A percentile compares a stretch with the other conserved stretches of the same genome.
Conservation (phyloP, 2,329 filamentous ascomycete genomes). For the Diaporthe batatas region DNA sequence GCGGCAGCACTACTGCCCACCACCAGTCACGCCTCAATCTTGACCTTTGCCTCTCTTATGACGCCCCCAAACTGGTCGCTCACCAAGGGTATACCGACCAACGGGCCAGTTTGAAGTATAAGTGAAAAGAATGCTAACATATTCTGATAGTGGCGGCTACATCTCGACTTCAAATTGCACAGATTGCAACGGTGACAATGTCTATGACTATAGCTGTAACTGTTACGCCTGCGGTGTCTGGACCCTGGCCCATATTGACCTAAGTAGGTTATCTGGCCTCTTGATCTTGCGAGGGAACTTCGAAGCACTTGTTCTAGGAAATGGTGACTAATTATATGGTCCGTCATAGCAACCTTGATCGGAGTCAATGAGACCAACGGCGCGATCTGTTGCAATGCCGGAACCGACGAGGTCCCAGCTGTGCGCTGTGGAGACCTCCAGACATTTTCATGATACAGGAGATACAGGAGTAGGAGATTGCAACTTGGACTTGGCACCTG, state of each 20-base stretch:
- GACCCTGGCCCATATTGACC: conserved; percentile 6
- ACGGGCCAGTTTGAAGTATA: neutral
- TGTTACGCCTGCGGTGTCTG: conserved; percentile 9
- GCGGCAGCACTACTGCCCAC: conserved; percentile 13
- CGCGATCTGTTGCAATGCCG: conserved; percentile 38
- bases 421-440: conserved; percentile 31
- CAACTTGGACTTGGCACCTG: neutral
- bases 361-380: conserved; percentile 37
- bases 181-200: conserved; percentile 19
- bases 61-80: conserved; percentile 20
- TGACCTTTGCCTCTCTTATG: conserved; percentile 34
- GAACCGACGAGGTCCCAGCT: conserved; percentile 17
- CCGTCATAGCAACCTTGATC: conserved; percentile 30
- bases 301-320: neutral
- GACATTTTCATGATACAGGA: neutral
- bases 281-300: neutral
- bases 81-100: conserved; percentile 33
- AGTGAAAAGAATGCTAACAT: neutral
- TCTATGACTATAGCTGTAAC: conserved; percentile 30
- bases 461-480: neutral
- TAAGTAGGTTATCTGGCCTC: conserved; percentile 21
- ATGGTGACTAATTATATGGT: neutral
- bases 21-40: conserved; percentile 33
- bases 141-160: conserved; percentile 33
- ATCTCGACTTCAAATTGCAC: conserved; percentile 20